Conservation (phyloP, 768 basidiomycete genomes). For the Naganishia randhawae region DNA sequence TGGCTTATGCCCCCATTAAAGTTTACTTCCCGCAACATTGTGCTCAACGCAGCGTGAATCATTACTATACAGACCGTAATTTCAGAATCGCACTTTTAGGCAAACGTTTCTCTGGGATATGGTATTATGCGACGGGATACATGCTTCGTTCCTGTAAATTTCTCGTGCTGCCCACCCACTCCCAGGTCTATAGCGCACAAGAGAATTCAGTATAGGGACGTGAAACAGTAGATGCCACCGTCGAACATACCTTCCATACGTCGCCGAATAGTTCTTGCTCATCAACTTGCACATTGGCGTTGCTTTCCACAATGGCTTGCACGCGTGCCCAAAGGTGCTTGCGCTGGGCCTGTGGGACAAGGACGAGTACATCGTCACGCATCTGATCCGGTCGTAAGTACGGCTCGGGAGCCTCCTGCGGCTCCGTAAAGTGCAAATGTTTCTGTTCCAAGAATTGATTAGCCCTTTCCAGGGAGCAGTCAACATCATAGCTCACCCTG, state of each 20-base stretch:
- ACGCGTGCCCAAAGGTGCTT: conserved; percentile 41
- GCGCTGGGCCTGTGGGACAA: conserved; percentile 36
- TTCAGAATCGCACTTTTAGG: background rate
- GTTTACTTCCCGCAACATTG: too few species aligned
- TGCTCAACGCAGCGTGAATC: background rate
- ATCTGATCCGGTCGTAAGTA: conserved; percentile 48
- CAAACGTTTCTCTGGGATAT: background rate
- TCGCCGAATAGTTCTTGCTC: conserved; percentile 46
- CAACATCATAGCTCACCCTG: conserved; percentile 36
- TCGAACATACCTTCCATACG: conserved; percentile 37
- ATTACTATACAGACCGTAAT: background rate
- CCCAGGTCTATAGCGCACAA: conserved; percentile 36
- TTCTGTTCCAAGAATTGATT: conserved; percentile 32
- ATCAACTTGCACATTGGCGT: conserved; percentile 45
- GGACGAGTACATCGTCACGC: conserved; percentile 46
- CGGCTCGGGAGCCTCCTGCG: conserved; percentile 41
- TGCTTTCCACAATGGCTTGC: conserved; percentile 41
- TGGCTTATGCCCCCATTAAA: too few species aligned
- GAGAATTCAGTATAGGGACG: background rate
- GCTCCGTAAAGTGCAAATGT: conserved; percentile 47
- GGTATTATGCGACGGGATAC: conserved; percentile 9
- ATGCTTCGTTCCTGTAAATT: conserved; percentile 21
- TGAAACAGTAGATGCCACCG: background rate
- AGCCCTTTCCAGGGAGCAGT: background rate
- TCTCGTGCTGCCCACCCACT: conserved; percentile 45